These are phyloP conservation scores for Globisporangium apiculatum DNA, from an alignment of 352 stramenopile species.

Conservation along the genomic window DNA sequence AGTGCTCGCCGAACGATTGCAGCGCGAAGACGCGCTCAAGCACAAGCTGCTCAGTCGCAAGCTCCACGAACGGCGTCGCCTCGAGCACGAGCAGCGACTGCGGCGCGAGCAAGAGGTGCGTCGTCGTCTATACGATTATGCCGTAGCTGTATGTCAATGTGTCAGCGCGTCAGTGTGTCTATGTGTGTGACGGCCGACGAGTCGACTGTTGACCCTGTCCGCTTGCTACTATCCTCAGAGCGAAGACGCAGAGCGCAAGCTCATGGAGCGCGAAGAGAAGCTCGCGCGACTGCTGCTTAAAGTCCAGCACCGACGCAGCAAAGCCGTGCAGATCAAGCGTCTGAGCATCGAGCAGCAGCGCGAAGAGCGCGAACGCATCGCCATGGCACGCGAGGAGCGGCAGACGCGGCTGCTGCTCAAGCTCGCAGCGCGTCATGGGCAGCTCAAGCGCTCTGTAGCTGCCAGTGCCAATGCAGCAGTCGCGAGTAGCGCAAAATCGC, in stretches of 20 bases:
- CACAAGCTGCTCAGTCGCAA: conserved; percentile 31
- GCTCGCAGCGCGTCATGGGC: conserved; percentile 16
- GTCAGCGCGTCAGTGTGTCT: background rate
- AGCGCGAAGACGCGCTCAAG: conserved; percentile 40
- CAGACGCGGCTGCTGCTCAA: conserved; percentile 45
- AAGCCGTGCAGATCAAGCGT: conserved; percentile 35
- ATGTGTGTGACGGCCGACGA: background rate
- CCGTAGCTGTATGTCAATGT: background rate
- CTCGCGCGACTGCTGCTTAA: conserved; percentile 44
- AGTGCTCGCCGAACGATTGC: conserved; percentile 19
- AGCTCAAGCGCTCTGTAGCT: conserved; percentile 3
- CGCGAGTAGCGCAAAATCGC: background rate
- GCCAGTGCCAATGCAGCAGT: background rate
- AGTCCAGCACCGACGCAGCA: conserved; percentile 40
- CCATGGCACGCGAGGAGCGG: conserved; percentile 69
- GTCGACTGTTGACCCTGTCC: background rate
- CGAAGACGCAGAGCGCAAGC: conserved; percentile 43
- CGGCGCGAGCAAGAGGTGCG: conserved; percentile 30
- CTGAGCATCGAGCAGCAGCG: conserved; percentile 46
- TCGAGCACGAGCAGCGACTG: conserved; percentile 28
- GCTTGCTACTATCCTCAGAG: conserved; percentile 18
- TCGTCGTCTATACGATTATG: background rate
- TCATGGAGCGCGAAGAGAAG: conserved; percentile 76
- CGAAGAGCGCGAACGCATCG: conserved; percentile 53
- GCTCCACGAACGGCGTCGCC: conserved; percentile 26